Evolutionary conservation across 805 yeast species (phyloP).

Genomic region (Pichia manshurica): DNA sequence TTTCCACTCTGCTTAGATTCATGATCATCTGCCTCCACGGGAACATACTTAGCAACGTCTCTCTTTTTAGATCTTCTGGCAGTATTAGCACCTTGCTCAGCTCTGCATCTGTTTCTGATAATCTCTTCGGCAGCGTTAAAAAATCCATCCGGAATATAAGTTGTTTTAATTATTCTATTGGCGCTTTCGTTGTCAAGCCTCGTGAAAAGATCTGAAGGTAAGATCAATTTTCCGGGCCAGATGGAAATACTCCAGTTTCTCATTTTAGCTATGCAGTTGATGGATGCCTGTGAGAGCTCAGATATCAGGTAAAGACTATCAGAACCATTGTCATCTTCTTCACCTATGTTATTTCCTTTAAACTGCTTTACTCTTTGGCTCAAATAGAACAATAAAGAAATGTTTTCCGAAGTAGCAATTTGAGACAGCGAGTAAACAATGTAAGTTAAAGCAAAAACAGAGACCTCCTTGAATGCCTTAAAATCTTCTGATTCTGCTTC

Average conservation of each 20-base stretch:
- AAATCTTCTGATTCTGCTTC: background rate
- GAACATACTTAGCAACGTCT: background rate
- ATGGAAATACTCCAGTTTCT: conserved; percentile 68
- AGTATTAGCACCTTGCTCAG: background rate
- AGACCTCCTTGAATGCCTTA: conserved; percentile 22
- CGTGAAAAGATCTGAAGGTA: conserved; percentile 66
- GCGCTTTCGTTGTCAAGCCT: conserved; percentile 33
- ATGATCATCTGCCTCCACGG: no score
- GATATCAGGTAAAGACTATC: conserved; percentile 52
- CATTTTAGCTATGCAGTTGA: conserved; percentile 51
- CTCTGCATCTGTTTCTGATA: conserved; percentile 13
- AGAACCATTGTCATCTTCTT: conserved; percentile 21
- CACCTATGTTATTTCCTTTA: conserved; percentile 47
- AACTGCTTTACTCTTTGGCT: conserved; percentile 77
- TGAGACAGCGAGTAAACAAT: conserved; percentile 53
- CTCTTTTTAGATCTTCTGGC: background rate
- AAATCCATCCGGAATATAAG: conserved; percentile 45
- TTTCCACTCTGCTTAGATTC: background rate
- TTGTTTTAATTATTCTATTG: conserved; percentile 53
- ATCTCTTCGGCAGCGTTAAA: conserved; percentile 3
- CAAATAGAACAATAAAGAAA: conserved; percentile 67
- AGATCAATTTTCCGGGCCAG: conserved; percentile 73
- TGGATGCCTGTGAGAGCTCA: conserved; percentile 64
- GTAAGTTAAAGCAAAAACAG: conserved; percentile 52
- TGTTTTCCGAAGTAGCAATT: conserved; percentile 59